Conservation (phyloP, 1,284 basidiomycete genomes). For the Leccinum pachyderme region DNA sequence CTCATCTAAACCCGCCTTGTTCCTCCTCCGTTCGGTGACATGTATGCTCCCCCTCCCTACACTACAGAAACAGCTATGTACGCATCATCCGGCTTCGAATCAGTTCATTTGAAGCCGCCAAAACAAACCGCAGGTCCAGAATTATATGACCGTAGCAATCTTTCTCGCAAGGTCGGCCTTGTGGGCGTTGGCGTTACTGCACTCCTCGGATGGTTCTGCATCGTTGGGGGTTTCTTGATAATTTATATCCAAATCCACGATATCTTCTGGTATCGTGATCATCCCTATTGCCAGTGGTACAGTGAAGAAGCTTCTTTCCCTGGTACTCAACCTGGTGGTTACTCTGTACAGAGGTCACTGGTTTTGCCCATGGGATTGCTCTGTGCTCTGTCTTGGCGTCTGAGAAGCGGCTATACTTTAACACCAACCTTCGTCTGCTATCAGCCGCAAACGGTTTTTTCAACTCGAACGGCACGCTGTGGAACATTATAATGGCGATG, state of each 20-base stretch:
- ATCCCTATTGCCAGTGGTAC: constrained; percentile 13
- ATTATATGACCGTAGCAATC: neutral
- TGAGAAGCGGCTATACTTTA: constrained; percentile 27
- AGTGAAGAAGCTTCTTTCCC: constrained; percentile 23
- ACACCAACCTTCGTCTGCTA: constrained; percentile 33
- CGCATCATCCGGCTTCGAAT: constrained; percentile 21
- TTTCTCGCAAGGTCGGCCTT: neutral
- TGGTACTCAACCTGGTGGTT: constrained; percentile 26
- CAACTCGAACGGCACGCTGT: constrained; percentile 25
- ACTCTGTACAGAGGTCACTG: constrained; percentile 32
- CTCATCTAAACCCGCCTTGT: too few relatives aligned
- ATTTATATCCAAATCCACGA: constrained; percentile 16
- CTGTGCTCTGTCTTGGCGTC: constrained; percentile 30
- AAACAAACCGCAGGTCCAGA: neutral
- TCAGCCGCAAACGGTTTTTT: constrained; percentile 17
- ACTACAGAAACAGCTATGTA: constrained; percentile 13
- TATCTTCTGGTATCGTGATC: constrained; percentile 25
- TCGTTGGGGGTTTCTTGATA: constrained; percentile 20
- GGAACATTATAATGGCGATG: constrained; percentile 26
- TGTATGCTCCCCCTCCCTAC: neutral
- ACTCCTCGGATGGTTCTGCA: constrained; percentile 1
- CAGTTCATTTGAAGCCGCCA: constrained; percentile 16
- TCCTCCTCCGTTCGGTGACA: neutral
- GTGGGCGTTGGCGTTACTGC: neutral
- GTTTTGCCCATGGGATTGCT: constrained; percentile 28